Conservation (phyloP, 306 rosid genomes). For the Cotoneaster glaucophyllus region DNA sequence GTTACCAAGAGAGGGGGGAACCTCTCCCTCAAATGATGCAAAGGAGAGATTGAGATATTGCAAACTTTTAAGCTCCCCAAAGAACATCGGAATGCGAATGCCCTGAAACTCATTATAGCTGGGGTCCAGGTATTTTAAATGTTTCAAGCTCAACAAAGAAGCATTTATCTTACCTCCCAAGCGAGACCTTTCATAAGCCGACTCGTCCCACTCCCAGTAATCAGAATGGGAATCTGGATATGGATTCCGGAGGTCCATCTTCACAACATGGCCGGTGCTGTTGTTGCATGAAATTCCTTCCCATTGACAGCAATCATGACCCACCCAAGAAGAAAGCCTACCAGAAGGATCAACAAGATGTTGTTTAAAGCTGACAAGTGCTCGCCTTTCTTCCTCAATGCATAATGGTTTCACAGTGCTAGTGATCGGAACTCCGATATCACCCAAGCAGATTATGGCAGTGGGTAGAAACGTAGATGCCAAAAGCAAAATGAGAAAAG, state of each 20-base stretch:
- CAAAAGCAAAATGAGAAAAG: no score
- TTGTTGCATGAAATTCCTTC: constrained; percentile 23
- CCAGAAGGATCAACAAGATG: constrained; percentile 28
- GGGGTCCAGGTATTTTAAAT: neutral
- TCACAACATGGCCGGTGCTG: constrained; percentile 25
- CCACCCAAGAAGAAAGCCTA: constrained; percentile 33
- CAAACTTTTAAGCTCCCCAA: neutral
- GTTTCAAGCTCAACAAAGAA: neutral
- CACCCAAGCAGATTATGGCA: no score
- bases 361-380: constrained; percentile 23
- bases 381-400: constrained; percentile 21
- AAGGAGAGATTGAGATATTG: neutral
- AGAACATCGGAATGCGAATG: neutral
- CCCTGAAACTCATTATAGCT: neutral
- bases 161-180: neutral
- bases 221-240: no score
- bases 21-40: neutral
- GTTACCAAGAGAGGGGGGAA: neutral
- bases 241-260: constrained; percentile 24
- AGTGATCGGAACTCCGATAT: no score
- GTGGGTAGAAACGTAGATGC: no score
- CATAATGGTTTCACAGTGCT: neutral
- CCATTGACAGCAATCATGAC: constrained; percentile 30
- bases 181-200: neutral
- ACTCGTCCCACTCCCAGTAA: neutral